Conservation (phyloP, 2,329 filamentous ascomycete species). For the Xylariaceae sp. region DNA sequence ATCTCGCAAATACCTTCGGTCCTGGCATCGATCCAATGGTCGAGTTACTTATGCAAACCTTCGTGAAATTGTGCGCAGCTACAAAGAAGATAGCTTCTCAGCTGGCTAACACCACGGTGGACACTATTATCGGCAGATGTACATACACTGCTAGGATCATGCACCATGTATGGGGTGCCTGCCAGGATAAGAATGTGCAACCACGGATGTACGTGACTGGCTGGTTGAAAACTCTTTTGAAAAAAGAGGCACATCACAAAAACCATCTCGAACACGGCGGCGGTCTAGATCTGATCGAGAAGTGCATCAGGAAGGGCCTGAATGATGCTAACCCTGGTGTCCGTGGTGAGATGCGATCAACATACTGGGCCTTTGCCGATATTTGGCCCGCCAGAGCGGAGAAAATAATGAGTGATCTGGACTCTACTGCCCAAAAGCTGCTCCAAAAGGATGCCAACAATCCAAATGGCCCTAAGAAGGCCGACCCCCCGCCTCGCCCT, state of each 20-base stretch:
- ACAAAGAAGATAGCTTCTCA: constrained; percentile 93
- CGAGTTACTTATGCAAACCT: constrained; percentile 81
- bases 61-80: constrained; percentile 83
- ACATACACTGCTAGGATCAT: constrained; percentile 77
- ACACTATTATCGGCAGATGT: constrained; percentile 72
- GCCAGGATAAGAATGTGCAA: constrained; percentile 90
- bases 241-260: constrained; percentile 74
- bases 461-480: constrained; percentile 61
- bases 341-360: constrained; percentile 76
- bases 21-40: constrained; percentile 81
- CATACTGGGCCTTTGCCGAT: constrained; percentile 78
- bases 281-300: constrained; percentile 78
- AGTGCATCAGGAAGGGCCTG: constrained; percentile 85
- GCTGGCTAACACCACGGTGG: constrained; percentile 75
- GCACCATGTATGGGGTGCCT: constrained; percentile 78
- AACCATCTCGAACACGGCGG: constrained; percentile 78
- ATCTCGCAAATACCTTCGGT: constrained; percentile 72
- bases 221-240: constrained; percentile 82
- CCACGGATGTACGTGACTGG: constrained; percentile 72
- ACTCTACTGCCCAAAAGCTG: constrained; percentile 71
- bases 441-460: constrained; percentile 83
- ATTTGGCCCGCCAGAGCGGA: constrained; percentile 78
- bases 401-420: constrained; percentile 72
- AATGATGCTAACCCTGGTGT: constrained; percentile 86
- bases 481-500: constrained; percentile 47